Percentiles rank a stretch among this genome's conserved stretches.
Conservation (phyloP, 371 early-diverging fungal genomes). For the Choanephora cucurbitarum region DNA sequence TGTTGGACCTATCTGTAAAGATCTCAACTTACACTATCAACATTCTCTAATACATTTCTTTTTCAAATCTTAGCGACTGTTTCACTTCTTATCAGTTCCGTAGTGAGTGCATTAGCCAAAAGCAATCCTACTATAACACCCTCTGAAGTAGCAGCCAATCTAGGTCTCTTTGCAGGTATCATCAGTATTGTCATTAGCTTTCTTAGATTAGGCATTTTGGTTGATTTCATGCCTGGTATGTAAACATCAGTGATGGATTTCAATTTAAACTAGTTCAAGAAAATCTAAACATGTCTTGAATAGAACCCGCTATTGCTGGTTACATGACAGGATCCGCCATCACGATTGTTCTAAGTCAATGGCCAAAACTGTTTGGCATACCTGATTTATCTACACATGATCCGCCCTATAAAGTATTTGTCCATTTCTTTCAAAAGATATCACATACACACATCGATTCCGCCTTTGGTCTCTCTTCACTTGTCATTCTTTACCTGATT, state of each 20-base stretch:
- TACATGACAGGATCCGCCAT: constrained; percentile 77
- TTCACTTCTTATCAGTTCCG: constrained; percentile 73
- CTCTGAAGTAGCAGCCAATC: constrained; percentile 51
- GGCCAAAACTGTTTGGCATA: constrained; percentile 74
- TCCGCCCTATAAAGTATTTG: constrained; percentile 52
- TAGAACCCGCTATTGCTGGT: constrained; percentile 66
- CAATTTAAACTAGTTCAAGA: background rate
- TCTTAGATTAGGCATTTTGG: constrained; percentile 75
- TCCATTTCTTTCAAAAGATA: constrained; percentile 44
- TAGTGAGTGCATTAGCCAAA: constrained; percentile 43
- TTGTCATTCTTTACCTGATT: constrained; percentile 44
- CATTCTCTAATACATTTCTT: background rate
- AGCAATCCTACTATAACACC: constrained; percentile 27
- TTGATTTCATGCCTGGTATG: constrained; percentile 79
- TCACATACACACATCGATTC: constrained; percentile 45
- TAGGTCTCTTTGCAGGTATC: constrained; percentile 62
- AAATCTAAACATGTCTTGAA: background rate
- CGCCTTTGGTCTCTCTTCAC: constrained; percentile 47
- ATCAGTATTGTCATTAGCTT: constrained; percentile 67
- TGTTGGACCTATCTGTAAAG: constrained; percentile 73
- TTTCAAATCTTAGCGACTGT: constrained; percentile 63
- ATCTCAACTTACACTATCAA: background rate
- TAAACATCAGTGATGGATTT: background rate
- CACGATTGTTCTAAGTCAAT: constrained; percentile 74
- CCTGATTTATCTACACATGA: constrained; percentile 56